These are phyloP conservation scores for Gonapodya prolifera DNA, from an alignment of 192 early-diverging fungal genomes.

Conservation along the genomic window DNA sequence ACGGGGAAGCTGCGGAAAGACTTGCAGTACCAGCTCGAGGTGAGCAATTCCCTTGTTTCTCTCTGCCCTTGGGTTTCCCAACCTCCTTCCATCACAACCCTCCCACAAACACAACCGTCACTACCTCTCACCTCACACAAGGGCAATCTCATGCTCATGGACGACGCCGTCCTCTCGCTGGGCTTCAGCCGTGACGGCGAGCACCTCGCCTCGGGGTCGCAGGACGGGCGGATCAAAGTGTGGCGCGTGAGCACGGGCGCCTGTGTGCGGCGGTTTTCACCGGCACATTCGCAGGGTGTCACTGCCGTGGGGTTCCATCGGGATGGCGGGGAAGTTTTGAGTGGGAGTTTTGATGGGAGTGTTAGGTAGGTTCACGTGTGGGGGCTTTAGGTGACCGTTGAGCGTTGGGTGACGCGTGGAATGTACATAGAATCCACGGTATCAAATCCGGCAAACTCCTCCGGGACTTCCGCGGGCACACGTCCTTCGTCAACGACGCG, in stretches of 20 bases:
- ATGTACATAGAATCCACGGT: slow-evolving; percentile 59
- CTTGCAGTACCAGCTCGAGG: slow-evolving; percentile 82
- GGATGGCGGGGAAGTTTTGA: slow-evolving; percentile 70
- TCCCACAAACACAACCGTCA: too few species aligned
- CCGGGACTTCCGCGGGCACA: slow-evolving; percentile 85
- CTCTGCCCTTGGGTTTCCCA: too few species aligned
- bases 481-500: slow-evolving; percentile 73
- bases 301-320: slow-evolving; percentile 63
- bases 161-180: slow-evolving; percentile 63
- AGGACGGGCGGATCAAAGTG: slow-evolving; percentile 72
- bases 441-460: slow-evolving; percentile 84
- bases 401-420: not conserved
- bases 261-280: slow-evolving; percentile 53
- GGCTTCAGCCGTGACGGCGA: slow-evolving; percentile 68
- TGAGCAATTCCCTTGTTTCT: too few species aligned
- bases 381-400: slow-evolving; percentile 2
- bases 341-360: slow-evolving; percentile 64
- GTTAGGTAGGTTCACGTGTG: slow-evolving; percentile 31
- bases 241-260: slow-evolving; percentile 75
- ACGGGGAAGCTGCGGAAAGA: slow-evolving; percentile 84
- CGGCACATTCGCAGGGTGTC: slow-evolving; percentile 77
- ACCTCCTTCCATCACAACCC: too few species aligned
- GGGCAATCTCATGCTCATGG: slow-evolving; percentile 88
- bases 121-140: too few species aligned
- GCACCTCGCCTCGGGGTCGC: slow-evolving; percentile 66